These are phyloP conservation scores for Peltaster fructicola DNA, from an alignment of 2,329 filamentous ascomycete species.

Conservation along the genomic window DNA sequence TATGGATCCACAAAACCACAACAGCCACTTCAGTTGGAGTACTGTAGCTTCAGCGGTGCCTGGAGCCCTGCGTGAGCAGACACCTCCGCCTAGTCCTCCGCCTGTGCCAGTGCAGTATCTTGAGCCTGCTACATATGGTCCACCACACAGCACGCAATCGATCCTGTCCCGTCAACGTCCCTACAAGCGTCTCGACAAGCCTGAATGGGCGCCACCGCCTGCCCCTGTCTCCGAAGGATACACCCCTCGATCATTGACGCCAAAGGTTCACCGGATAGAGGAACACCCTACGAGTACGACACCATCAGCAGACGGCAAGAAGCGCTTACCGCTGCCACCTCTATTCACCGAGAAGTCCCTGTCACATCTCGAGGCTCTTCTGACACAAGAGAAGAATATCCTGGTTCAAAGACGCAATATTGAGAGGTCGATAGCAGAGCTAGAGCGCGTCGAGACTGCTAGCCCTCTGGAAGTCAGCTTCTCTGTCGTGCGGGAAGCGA, in stretches of 20 bases:
- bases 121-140: too few relatives aligned
- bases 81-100: constrained; percentile 1
- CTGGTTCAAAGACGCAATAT: constrained; percentile 54
- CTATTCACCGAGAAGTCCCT: constrained; percentile 21
- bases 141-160: constrained; percentile 16
- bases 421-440: constrained; percentile 52
- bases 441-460: constrained; percentile 56
- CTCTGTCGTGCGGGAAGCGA: constrained; percentile 35
- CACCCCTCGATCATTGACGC: not conserved
- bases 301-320: constrained; percentile 7
- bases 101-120: constrained; percentile 2
- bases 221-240: constrained; percentile 6
- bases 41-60: constrained; percentile 13
- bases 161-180: constrained; percentile 18
- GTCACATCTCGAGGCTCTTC: constrained; percentile 44
- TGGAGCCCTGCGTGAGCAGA: constrained; percentile 7
- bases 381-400: constrained; percentile 47
- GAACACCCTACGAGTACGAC: constrained; percentile 1
- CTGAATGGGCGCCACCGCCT: constrained; percentile 10
- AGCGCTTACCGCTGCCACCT: constrained; percentile 20
- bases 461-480: constrained; percentile 49
- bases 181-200: constrained; percentile 13
- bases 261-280: too few relatives aligned
- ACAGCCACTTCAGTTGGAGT: constrained; percentile 26
- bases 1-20: constrained; percentile 7